Base-by-base conservation (phyloP, 2,329 filamentous ascomycete genomes). In the Diaporthe vaccinii region DNA sequence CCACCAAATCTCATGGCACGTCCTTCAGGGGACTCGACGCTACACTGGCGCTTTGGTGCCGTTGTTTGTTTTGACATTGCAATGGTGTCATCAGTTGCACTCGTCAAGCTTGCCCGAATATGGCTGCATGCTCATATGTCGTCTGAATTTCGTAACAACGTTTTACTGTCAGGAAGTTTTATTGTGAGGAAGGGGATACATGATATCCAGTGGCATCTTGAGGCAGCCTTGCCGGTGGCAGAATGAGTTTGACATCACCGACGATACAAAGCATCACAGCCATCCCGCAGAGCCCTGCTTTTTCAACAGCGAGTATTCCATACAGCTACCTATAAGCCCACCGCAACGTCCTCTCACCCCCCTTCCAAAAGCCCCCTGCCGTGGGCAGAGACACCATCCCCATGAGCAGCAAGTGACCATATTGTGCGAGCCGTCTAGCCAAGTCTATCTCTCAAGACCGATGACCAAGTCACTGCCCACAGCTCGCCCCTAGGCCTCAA, bases 371-470 rank as follows among this genome's bases (percentile, higher is more conserved):
- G n/a, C 65, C 55, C 49, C 61, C 25, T 55, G 65, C 65, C 34
- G n/a, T n/a, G n/a, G 41, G 49, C 65, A 41, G 49, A 51, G 65
- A 22, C 31, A 22, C 31, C 65, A 41, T 22, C 31, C 31, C n/a
- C 49, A 69, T 49, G 28, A 28, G n/a, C 34, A 69, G 65, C 34
- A 55, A 44, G 12, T 25, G 51, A 61, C 41, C 22, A 53, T 17
- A 14, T 41, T 41, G n/a, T 51, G 61, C 39, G 51, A 65, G 51
- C 53, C 68, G 59, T 75, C 69, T 75, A 61, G 74, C 57, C 58
- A 73, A 58, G 69, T 75, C 74, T 73, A 73, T 73, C 69, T 67
- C 70, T 57, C 71, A 74, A 57, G 59, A 34, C 51, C 62, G 39
- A 72, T 53, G 39, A 34, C 25, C n/a, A 59, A 53, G 53, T 55